Conservation (phyloP, 2,329 filamentous ascomycete species). For the Fusarium sp. region DNA sequence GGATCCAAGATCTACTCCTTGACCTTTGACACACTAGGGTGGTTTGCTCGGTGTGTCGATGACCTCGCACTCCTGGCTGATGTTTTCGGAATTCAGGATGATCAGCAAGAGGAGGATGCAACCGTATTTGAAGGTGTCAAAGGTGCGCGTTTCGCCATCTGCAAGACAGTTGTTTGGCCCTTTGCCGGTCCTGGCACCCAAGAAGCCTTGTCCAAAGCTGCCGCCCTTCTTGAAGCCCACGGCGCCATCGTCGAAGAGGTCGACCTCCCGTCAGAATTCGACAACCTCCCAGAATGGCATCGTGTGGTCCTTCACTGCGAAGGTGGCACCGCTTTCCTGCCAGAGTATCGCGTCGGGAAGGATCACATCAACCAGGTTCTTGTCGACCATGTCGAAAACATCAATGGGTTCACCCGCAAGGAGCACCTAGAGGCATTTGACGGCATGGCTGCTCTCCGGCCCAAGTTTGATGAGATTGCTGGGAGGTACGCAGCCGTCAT, state of each 20-base stretch:
- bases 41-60: conserved; percentile 67
- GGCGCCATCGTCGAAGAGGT: conserved; percentile 69
- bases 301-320: conserved; percentile 62
- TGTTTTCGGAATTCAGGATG: conserved; percentile 64
- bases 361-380: conserved; percentile 59
- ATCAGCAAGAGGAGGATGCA: conserved; percentile 48
- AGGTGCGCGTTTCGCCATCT: conserved; percentile 65
- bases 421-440: conserved; percentile 65
- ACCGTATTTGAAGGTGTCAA: conserved; percentile 50
- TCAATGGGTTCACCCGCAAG: conserved; percentile 54
- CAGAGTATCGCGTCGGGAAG: conserved; percentile 63
- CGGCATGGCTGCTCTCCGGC: conserved; percentile 62
- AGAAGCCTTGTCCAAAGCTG: conserved; percentile 55
- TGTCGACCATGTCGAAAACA: conserved; percentile 64
- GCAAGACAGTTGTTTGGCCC: conserved; percentile 65
- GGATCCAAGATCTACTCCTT: conserved; percentile 69
- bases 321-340: conserved; percentile 63
- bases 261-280: conserved; percentile 61
- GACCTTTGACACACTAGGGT: conserved; percentile 70
- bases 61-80: conserved; percentile 69
- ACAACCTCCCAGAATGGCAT: conserved; percentile 64
- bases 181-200: conserved; percentile 59
- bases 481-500: conserved; percentile 65
- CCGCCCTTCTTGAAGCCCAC: conserved; percentile 52
- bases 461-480: conserved; percentile 65